Percentiles rank a stretch among this genome's conserved stretches.
phyloP scores from a whole-genome alignment of 1,284 basidiomycete species.

The Wolfiporia cocos region DNA sequence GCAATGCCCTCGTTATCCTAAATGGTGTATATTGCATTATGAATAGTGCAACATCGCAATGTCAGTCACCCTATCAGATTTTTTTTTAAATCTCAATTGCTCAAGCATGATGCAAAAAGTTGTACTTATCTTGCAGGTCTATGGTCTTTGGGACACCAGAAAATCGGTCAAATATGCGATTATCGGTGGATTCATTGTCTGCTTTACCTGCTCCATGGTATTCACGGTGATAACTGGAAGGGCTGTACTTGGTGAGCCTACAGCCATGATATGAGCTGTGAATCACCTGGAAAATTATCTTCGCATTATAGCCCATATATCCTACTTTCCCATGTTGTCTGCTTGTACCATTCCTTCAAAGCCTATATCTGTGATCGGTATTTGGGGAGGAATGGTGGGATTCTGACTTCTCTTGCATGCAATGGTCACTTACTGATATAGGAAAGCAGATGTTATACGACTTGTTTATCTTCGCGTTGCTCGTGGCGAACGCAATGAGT shows the following conservation, averaged over 20 bases:
- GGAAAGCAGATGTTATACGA: not conserved
- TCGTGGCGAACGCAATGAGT: conserved; percentile 1
- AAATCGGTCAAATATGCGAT: not conserved
- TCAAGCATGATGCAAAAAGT: not conserved
- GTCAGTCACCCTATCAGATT: not conserved
- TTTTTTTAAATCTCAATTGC: not conserved
- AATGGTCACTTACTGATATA: not conserved
- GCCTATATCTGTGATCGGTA: not conserved
- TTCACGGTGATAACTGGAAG: no score
- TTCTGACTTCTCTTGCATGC: not conserved
- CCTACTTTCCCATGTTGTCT: no score
- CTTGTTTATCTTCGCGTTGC: not conserved
- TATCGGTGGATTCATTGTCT: not conserved
- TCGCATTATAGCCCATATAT: no score
- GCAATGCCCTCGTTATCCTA: no score
- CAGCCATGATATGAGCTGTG: no score
- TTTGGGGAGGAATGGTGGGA: conserved; percentile 1
- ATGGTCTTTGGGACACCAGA: not conserved
- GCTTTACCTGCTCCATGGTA: no score
- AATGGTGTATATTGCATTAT: no score
- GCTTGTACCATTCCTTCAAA: not conserved
- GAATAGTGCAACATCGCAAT: not conserved
- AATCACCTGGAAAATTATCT: no score
- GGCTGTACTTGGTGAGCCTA: no score
- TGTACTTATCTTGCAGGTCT: not conserved